phyloP scores from a whole-genome alignment of 345 rosid species.

The Limnanthes douglasii region DNA sequence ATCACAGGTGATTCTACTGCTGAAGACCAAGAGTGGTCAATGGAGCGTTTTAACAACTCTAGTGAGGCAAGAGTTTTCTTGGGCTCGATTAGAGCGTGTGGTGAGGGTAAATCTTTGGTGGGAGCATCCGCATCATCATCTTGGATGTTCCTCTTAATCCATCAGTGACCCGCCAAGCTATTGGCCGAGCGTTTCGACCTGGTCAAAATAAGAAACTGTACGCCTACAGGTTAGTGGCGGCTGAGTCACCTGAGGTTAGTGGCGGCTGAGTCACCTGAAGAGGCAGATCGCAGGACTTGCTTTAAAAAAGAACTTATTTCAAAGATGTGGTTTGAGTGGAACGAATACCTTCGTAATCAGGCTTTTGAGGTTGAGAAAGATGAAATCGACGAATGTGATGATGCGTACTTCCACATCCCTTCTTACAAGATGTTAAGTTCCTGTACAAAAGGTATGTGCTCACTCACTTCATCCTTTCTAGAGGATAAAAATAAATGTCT shows the following conservation, averaged over 20 bases:
- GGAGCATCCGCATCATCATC: constrained; percentile 90
- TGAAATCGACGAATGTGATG: constrained; percentile 40
- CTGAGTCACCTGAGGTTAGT: constrained; percentile 71
- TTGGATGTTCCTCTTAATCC: constrained; percentile 90
- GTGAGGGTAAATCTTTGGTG: constrained; percentile 89
- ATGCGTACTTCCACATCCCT: constrained; percentile 47
- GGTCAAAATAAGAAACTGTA: constrained; percentile 79
- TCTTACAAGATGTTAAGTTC: constrained; percentile 34
- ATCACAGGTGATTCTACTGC: constrained; percentile 65
- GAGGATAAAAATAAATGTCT: no score
- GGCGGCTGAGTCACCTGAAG: no score
- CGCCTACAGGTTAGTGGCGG: constrained; percentile 70
- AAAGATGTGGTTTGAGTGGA: constrained; percentile 98
- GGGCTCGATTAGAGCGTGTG: constrained; percentile 95
- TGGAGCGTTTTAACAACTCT: constrained; percentile 78
- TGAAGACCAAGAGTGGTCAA: constrained; percentile 59
- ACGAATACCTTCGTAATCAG: constrained; percentile 45
- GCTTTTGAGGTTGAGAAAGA: constrained; percentile 48
- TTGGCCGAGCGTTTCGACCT: constrained; percentile 85
- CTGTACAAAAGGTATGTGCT: constrained; percentile 77
- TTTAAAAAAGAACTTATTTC: constrained; percentile 78
- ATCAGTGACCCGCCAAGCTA: constrained; percentile 93
- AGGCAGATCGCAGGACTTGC: constrained; percentile 63
- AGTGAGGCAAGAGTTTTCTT: constrained; percentile 69
- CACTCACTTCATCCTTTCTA: no score